A percentile compares a stretch with the other conserved stretches of the same genome.
These are phyloP conservation scores for Colletotrichum gigasporum DNA, from an alignment of 2,329 filamentous ascomycete species.

Conservation along the genomic window DNA sequence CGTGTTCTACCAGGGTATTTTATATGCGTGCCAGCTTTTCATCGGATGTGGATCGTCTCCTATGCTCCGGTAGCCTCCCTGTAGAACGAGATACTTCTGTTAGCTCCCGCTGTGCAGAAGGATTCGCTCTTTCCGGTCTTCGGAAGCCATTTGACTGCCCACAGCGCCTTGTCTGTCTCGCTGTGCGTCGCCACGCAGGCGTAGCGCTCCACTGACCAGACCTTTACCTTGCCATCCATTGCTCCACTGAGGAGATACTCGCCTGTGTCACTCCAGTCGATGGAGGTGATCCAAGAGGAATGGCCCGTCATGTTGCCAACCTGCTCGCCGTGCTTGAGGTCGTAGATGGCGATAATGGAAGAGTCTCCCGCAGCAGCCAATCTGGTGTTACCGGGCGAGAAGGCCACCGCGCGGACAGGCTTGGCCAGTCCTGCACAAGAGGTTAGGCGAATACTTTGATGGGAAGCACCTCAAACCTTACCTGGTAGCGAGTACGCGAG, in stretches of 20 bases:
- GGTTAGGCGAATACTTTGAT: background rate
- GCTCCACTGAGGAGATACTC: constrained; percentile 90
- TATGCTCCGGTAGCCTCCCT: constrained; percentile 77
- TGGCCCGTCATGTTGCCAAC: constrained; percentile 85
- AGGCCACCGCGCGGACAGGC: constrained; percentile 84
- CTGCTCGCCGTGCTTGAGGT: constrained; percentile 91
- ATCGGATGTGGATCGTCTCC: background rate
- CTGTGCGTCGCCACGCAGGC: constrained; percentile 92
- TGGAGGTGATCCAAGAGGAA: constrained; percentile 85
- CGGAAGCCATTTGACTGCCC: constrained; percentile 86
- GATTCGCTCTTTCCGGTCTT: constrained; percentile 74
- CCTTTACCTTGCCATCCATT: constrained; percentile 93
- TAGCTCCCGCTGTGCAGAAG: constrained; percentile 83
- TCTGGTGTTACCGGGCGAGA: constrained; percentile 85
- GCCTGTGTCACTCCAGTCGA: constrained; percentile 94
- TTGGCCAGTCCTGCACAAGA: constrained; percentile 76
- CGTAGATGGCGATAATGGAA: constrained; percentile 88
- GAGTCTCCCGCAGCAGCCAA: constrained; percentile 92
- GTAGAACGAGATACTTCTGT: constrained; percentile 82
- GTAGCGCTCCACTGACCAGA: constrained; percentile 89
- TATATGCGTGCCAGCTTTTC: background rate
- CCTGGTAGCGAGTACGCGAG: constrained; percentile 87
- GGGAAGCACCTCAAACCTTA: constrained; percentile 47
- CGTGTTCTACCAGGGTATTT: background rate
- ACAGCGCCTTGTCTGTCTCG: constrained; percentile 86